These are phyloP conservation scores for Aspergillus coremiiformis DNA, from an alignment of 495 filamentous ascomycete genomes.

Conservation along the genomic window DNA sequence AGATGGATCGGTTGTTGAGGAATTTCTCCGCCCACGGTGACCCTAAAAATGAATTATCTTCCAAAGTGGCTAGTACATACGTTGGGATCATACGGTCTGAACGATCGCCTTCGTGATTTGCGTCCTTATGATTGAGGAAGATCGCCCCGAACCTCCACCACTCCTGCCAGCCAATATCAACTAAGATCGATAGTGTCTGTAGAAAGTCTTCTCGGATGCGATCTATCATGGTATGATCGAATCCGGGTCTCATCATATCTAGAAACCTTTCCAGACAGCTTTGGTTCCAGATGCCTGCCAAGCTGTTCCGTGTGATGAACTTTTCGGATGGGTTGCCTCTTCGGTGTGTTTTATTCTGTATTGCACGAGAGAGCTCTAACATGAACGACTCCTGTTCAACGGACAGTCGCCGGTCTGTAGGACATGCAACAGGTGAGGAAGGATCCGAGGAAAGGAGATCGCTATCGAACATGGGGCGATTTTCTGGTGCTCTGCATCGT, in stretches of 20 bases:
- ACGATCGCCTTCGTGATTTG: not conserved
- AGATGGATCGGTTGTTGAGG: slow-evolving; percentile 1
- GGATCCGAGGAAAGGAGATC: not conserved
- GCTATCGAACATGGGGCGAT: no score
- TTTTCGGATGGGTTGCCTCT: not conserved
- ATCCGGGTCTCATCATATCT: not conserved
- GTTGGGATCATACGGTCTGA: slow-evolving; percentile 2
- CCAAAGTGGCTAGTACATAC: not conserved
- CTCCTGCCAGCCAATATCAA: slow-evolving; percentile 6
- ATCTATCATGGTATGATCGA: not conserved
- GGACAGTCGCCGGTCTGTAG: not conserved
- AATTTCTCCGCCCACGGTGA: not conserved
- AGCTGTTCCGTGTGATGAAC: slow-evolving; percentile 6
- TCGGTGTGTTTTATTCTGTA: not conserved
- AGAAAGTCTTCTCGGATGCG: slow-evolving; percentile 1
- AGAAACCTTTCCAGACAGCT: slow-evolving; percentile 1
- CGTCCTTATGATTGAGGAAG: not conserved
- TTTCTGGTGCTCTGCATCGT: no score
- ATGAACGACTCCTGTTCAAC: not conserved
- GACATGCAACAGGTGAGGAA: not conserved
- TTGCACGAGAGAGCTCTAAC: not conserved
- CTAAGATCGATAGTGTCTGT: slow-evolving; percentile 11
- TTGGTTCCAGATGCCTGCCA: slow-evolving; percentile 7
- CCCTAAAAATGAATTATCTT: not conserved
- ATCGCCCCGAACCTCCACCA: slow-evolving; percentile 6